phyloP scores from a whole-genome alignment of 2,329 filamentous ascomycete species.

The Ceratocystis ficicola region DNA sequence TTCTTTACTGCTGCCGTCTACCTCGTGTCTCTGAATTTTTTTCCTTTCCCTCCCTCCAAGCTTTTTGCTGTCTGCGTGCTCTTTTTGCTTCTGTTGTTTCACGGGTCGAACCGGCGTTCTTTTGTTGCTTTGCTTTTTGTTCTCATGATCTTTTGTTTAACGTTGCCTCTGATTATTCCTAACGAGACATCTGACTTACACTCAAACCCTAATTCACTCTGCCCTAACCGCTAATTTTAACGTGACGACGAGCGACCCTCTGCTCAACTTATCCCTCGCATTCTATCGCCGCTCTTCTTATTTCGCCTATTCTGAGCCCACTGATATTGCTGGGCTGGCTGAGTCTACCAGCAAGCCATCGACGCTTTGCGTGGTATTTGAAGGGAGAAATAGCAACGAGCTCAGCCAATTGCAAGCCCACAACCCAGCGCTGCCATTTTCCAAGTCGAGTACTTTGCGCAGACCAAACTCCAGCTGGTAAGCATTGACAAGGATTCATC shows the following conservation, averaged over 20 bases:
- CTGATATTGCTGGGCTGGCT: too few species aligned
- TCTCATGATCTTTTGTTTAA: not conserved
- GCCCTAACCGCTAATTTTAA: not conserved
- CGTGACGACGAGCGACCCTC: too few species aligned
- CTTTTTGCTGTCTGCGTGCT: not conserved
- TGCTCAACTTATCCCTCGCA: not conserved
- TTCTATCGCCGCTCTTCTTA: not conserved
- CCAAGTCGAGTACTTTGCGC: too few species aligned
- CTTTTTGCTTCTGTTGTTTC: not conserved
- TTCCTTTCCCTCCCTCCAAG: not conserved
- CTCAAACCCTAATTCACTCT: not conserved
- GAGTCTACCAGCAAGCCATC: too few species aligned
- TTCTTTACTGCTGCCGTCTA: not conserved
- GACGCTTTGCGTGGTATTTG: too few species aligned
- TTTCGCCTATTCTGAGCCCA: too few species aligned
- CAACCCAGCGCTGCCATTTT: too few species aligned
- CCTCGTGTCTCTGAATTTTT: not conserved
- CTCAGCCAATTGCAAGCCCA: too few species aligned
- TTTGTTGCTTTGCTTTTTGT: slow-evolving; percentile 19
- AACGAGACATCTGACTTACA: slow-evolving; percentile 4
- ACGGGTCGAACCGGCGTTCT: not conserved
- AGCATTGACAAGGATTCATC: not conserved
- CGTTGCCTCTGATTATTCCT: not conserved
- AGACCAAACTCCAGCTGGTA: not conserved
- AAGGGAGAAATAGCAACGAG: too few species aligned